A percentile compares a stretch with the other conserved stretches of the same genome.
Evolutionary conservation across 345 rosid genomes (phyloP).

Genomic region (Hibiscus syriacus): DNA sequence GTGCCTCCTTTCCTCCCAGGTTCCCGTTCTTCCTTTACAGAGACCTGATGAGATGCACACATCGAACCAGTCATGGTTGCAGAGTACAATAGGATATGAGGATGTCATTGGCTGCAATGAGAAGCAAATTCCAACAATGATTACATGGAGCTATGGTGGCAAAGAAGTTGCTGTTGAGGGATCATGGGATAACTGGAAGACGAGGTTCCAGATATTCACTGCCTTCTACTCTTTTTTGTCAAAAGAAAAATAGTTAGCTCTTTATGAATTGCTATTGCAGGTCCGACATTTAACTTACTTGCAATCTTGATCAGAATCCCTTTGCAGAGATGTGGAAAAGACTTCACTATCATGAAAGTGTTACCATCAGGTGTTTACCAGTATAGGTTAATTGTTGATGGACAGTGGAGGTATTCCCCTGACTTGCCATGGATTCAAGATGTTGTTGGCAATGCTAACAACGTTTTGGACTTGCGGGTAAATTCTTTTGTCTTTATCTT

Average conservation of each 20-base stretch:
- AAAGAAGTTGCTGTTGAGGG: conserved; percentile 85
- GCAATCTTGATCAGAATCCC: conserved; percentile 55
- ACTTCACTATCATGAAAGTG: conserved; percentile 88
- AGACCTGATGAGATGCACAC: conserved; percentile 83
- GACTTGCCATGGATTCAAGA: conserved; percentile 81
- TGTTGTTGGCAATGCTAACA: conserved; percentile 73
- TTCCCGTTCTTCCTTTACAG: conserved; percentile 78
- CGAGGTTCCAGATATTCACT: conserved; percentile 37
- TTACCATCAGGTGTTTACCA: conserved; percentile 94
- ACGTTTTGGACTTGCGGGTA: conserved; percentile 87
- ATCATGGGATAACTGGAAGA: conserved; percentile 95
- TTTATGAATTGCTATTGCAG: neutral
- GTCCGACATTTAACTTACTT: conserved; percentile 2
- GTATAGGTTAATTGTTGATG: conserved; percentile 87
- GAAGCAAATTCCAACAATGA: conserved; percentile 85
- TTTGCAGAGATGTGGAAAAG: conserved; percentile 90
- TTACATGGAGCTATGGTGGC: conserved; percentile 89
- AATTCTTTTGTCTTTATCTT: conserved; percentile 1
- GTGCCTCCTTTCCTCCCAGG: conserved; percentile 29
- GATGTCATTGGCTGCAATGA: conserved; percentile 52
- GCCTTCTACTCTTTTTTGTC: neutral
- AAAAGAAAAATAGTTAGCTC: neutral
- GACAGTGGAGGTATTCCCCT: conserved; percentile 76
- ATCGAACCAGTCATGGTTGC: conserved; percentile 59
- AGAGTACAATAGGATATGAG: conserved; percentile 39